phyloP scores from a whole-genome alignment of 176 grass and related monocot genomes.

The Carex pumila region DNA sequence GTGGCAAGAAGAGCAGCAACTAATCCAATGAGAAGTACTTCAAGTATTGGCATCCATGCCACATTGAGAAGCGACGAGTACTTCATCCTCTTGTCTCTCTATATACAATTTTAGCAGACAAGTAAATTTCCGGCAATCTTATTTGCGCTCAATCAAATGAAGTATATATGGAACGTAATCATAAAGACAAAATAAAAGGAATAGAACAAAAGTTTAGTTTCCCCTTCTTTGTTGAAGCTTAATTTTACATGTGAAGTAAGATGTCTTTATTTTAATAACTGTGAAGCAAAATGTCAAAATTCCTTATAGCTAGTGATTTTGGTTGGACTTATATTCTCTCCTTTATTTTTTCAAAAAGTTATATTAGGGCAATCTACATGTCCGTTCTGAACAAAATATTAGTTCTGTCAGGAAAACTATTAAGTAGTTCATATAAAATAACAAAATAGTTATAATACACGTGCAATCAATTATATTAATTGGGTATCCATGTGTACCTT shows the following conservation, averaged over 20 bases:
- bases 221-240: not conserved
- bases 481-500: not conserved
- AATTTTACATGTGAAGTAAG: not conserved
- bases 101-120: not conserved
- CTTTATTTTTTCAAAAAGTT: not conserved
- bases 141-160: not conserved
- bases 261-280: too few species aligned
- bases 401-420: not conserved
- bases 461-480: not conserved
- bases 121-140: not conserved
- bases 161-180: not conserved
- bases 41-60: slow-evolving; percentile 36
- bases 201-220: not conserved
- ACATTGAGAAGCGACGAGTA: slow-evolving; percentile 40
- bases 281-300: not conserved
- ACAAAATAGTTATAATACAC: not conserved
- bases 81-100: slow-evolving; percentile 15
- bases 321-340: not conserved
- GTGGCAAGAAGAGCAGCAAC: slow-evolving; percentile 39
- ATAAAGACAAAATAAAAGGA: not conserved
- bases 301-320: not conserved
- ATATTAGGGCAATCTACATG: not conserved
- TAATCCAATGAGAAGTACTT: slow-evolving; percentile 40
- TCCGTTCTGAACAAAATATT: not conserved
- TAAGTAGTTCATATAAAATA: not conserved